Evolutionary conservation across 345 rosid genomes (phyloP), one percentile per base, ranked within the genome.

Genomic region (Syzygium jambos): DNA sequence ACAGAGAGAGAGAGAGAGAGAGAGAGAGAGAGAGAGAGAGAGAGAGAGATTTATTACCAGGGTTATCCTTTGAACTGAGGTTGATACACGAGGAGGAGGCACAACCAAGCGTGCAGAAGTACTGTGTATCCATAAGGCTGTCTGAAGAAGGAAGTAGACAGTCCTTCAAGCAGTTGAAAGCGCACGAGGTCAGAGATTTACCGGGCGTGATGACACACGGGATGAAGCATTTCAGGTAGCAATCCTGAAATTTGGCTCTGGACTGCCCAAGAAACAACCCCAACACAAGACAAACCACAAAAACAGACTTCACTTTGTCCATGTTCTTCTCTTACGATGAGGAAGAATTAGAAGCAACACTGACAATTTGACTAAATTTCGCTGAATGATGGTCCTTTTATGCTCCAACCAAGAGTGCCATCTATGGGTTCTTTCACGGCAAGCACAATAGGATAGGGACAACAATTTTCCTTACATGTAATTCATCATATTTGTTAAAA

Each of bases 31-130:
- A 84, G 41, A 83, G 65, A 51, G 38, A 73, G 30, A 22, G 38
- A 46, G 52, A 52, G 43, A 51, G 55, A 56, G 41, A 86, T 21
- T 2, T 53, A 27, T 89, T 61, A 92, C 94, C 90, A 3, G 95
- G 92, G 51, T 92, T 57, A 15, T 86, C 59, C 83, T 51, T 87
- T 89, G 94, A 84, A 91, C 93, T 93, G 89, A 93, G 4, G 22
- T 87, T 78, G 63, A 90, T 41, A 87, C 95, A 93, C 53, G 77
- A 41, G 88, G 92, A 85, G 22, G 84, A 77, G 65, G 95, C 93
- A 86, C 94, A 93, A 2, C 93, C 91, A 85, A 92, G 91, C 87
- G 85, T 92, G 90, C 95, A 93, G 90, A 87, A 92, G 87, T 84
- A 59, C 4, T 85, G 85, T n/a, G 85, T 78, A 57, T 87, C 65